These are phyloP conservation scores for Isatis lusitanica DNA, from an alignment of 441 rosid species.

Conservation along the genomic window DNA sequence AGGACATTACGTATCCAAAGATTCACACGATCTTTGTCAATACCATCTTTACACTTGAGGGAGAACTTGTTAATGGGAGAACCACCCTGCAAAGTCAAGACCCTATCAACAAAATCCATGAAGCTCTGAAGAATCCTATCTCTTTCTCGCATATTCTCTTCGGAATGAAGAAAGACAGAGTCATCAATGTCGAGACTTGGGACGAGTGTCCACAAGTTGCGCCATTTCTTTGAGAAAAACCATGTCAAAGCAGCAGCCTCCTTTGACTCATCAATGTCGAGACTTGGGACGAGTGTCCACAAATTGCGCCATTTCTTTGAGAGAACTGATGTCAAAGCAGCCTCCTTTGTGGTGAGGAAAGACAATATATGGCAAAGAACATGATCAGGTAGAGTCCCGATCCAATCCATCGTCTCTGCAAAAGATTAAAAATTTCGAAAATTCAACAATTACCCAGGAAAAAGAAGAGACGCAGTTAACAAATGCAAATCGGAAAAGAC, in stretches of 20 bases:
- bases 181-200: neutral
- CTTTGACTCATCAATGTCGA: no score
- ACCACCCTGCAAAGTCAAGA: neutral
- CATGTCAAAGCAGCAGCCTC: no score
- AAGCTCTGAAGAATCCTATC: neutral
- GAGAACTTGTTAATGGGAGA: neutral
- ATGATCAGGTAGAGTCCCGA: neutral
- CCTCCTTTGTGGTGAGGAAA: neutral
- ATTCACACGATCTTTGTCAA: neutral
- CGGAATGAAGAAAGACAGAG: neutral
- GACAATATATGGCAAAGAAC: neutral
- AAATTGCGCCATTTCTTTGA: no score
- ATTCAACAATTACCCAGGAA: neutral
- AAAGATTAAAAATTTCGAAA: neutral
- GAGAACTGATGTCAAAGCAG: neutral
- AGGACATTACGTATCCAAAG: neutral
- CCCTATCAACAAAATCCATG: neutral
- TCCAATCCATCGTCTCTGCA: neutral
- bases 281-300: no score
- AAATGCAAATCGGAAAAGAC: no score
- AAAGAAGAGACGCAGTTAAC: no score
- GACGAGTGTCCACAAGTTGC: neutral
- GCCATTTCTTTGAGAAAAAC: neutral
- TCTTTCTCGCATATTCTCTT: neutral
- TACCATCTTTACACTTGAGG: neutral